These are phyloP conservation scores for Nematocida sp. DNA, from an alignment of 371 early-diverging fungal genomes.

Conservation along the genomic window DNA sequence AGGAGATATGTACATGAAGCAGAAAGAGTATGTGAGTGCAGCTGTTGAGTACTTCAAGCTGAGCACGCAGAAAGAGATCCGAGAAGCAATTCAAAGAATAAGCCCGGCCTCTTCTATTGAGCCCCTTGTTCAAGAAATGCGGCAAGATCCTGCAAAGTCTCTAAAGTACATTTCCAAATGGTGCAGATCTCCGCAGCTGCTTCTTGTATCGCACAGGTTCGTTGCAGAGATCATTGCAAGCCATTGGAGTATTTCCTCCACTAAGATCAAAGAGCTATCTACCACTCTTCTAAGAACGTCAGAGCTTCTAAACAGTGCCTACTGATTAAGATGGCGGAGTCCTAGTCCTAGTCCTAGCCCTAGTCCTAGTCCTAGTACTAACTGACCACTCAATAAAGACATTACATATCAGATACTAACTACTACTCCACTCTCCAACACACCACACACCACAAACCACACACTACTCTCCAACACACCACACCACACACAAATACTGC, in stretches of 20 bases:
- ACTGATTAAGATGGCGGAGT: slow-evolving; percentile 4
- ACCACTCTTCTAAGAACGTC: slow-evolving; percentile 30
- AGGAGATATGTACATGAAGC: background rate
- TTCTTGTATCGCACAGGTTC: background rate
- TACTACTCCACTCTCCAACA: too few species aligned
- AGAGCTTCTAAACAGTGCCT: slow-evolving; percentile 25
- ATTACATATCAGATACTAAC: too few species aligned
- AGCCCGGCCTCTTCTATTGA: background rate
- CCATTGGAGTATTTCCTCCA: background rate
- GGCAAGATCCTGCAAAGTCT: background rate
- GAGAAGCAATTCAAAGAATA: background rate
- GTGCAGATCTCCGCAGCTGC: slow-evolving; percentile 22
- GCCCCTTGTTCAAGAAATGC: slow-evolving; percentile 7
- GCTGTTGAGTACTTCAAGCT: slow-evolving; percentile 40
- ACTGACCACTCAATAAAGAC: too few species aligned
- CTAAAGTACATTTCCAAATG: background rate
- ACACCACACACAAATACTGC: too few species aligned
- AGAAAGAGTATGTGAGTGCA: background rate
- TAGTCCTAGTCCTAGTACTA: too few species aligned
- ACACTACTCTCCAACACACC: too few species aligned
- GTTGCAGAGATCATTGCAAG: background rate
- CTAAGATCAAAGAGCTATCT: slow-evolving; percentile 9
- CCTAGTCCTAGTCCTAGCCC: too few species aligned
- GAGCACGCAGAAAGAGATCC: background rate
- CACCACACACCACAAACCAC: too few species aligned